Conservation (phyloP, 2,329 filamentous ascomycete genomes). For the Ambrosiella cleistominuta region DNA sequence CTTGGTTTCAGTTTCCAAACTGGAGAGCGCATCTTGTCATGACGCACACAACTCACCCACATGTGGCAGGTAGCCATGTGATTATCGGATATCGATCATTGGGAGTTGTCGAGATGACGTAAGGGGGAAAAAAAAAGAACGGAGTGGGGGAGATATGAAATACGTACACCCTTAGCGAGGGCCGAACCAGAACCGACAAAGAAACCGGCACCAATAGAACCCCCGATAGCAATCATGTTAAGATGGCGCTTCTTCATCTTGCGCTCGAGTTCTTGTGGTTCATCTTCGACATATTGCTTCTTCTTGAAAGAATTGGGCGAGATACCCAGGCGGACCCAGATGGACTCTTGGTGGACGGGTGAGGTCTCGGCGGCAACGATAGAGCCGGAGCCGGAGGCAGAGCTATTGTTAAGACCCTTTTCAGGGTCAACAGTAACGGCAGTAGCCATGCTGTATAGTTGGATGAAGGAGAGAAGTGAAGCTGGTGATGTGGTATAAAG, state of each 20-base stretch:
- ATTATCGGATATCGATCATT: neutral
- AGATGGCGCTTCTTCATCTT: conserved; percentile 39
- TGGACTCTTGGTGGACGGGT: conserved; percentile 17
- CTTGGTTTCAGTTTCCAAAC: too few species aligned
- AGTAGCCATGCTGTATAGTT: conserved; percentile 7
- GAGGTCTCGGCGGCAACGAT: neutral
- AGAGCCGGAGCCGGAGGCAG: conserved; percentile 9
- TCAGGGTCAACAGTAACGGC: conserved; percentile 9
- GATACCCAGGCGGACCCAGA: conserved; percentile 23
- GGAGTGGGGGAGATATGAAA: neutral
- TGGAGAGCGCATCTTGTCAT: too few species aligned
- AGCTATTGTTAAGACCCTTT: conserved; percentile 8
- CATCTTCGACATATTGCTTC: conserved; percentile 19
- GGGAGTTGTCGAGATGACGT: neutral
- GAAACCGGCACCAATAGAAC: conserved; percentile 45
- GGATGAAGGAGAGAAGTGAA: neutral
- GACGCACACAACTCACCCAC: too few species aligned
- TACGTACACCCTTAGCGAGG: conserved; percentile 31
- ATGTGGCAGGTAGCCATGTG: too few species aligned
- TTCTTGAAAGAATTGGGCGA: conserved; percentile 24
- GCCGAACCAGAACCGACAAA: conserved; percentile 42
- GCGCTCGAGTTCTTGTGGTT: conserved; percentile 24
- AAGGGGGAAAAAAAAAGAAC: neutral
- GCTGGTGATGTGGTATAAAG: neutral
- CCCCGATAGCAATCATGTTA: conserved; percentile 46